Percentiles rank a stretch among this genome's conserved stretches.
These are phyloP conservation scores for Solanum paucissectum DNA, from an alignment of 257 asterid genomes.

Conservation along the genomic window DNA sequence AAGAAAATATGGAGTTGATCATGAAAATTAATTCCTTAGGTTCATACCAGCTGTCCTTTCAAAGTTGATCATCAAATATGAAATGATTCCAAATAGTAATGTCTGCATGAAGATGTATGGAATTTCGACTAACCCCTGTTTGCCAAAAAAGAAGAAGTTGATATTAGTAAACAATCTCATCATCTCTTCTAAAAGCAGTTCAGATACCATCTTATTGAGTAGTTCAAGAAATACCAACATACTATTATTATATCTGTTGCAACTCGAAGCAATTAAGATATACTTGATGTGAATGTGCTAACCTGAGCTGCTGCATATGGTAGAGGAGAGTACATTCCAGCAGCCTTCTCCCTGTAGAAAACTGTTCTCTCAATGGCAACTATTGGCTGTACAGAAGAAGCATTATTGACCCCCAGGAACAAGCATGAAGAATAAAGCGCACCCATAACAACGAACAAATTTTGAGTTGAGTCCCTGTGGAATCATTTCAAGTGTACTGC, in stretches of 20 bases:
- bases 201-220: neutral
- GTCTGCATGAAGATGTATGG: constrained; percentile 72
- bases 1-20: neutral
- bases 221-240: neutral
- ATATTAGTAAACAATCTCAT: neutral
- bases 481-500: constrained; percentile 1
- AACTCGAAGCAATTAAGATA: neutral
- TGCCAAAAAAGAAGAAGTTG: neutral
- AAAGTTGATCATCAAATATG: constrained; percentile 78
- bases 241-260: neutral
- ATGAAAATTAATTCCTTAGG: neutral
- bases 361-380: constrained; percentile 77
- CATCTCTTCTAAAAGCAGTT: neutral
- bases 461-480: constrained; percentile 64
- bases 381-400: constrained; percentile 84
- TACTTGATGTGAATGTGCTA: neutral
- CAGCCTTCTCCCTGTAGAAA: constrained; percentile 87
- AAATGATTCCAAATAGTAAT: constrained; percentile 50
- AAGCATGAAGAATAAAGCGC: constrained; percentile 61
- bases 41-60: constrained; percentile 57
- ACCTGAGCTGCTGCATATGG: constrained; percentile 90
- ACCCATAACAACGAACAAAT: constrained; percentile 63
- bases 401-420: constrained; percentile 80
- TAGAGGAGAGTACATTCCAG: constrained; percentile 75
- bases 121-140: constrained; percentile 74